Base-by-base conservation (phyloP, 2,329 filamentous ascomycete genomes). In the Hymenoscyphus fructigenus region DNA sequence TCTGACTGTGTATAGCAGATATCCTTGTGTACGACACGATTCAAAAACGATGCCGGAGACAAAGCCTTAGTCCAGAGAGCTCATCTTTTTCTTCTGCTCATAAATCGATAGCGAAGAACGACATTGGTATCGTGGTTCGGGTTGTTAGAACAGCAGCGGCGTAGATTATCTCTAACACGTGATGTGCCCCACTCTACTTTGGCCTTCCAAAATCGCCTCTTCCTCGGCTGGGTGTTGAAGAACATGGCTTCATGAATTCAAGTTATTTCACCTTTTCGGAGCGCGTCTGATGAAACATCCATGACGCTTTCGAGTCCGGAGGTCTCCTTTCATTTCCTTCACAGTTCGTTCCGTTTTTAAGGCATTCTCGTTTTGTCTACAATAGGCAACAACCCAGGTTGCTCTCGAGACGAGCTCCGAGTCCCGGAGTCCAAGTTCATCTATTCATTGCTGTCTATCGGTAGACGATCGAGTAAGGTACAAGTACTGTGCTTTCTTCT, bases 371-470 rank as follows among this genome's bases (percentile, higher is more conserved):
- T 38, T 38, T 5, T 14, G 36, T 15, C 36, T 38, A 14, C 20
- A 26, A 14, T 3, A 53, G 5, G 26, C 47, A 20, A 50, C 20
- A 26, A 26, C 20, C 47, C 44, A 23, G 20, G 47, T 38, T 38
- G 47, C 47, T 7, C n/a, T 53, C 20, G n/a, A 53, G 47, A 53
- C 47, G 47, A 53, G 47, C 47, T 53, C 47, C 47, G 47, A 53
- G 47, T 15, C 36, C 36, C 47, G 47, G 12, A 23, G 47, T 53
- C 47, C 47, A 23, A 53, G 4, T 5, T 10, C 47, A 53, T 53
- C 23, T 53, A 26, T 26, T 53, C n/a, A 53, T 53, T 53, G 12
- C 20, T 38, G 14, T 38, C 10, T 34, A 7, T 14, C 34, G 34
- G 34, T 14, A 10, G 34, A 36, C 34, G 12, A 36, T 14, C 34